Conservation (phyloP, 176 grass and related monocot genomes). For the Pontederia crassipes region DNA sequence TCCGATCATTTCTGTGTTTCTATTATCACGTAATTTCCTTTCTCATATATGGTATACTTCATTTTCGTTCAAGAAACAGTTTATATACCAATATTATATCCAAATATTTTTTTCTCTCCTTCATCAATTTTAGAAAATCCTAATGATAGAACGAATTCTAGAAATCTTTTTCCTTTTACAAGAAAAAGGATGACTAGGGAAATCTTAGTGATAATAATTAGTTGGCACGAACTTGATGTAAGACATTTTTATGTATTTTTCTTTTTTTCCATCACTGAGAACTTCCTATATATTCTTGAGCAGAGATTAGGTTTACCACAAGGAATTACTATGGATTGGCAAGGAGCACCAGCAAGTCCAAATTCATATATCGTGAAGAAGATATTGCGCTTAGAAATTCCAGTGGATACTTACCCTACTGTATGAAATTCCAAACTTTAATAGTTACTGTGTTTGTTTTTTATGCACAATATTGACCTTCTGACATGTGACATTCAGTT, state of each 20-base stretch:
- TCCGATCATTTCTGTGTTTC: too few species aligned
- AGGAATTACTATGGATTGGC: constrained; percentile 59
- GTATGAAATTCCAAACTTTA: constrained; percentile 24
- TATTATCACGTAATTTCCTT: too few species aligned
- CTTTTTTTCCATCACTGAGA: not conserved
- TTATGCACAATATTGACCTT: not conserved
- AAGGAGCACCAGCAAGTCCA: constrained; percentile 62
- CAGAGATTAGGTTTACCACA: constrained; percentile 40
- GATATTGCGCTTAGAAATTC: constrained; percentile 84
- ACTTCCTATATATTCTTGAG: not conserved
- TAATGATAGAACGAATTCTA: too few species aligned
- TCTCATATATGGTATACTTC: too few species aligned
- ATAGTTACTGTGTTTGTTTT: constrained; percentile 22
- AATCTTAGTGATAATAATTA: not conserved
- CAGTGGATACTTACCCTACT: constrained; percentile 67
- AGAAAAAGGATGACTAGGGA: too few species aligned
- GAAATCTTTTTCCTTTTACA: too few species aligned
- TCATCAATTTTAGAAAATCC: too few species aligned
- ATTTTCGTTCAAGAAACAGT: too few species aligned
- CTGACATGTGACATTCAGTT: constrained; percentile 39
- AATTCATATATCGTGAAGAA: constrained; percentile 79
- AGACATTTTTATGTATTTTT: not conserved
- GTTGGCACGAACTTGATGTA: not conserved
- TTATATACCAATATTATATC: too few species aligned
- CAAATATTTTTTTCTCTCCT: too few species aligned